A percentile compares a stretch with the other conserved stretches of the same genome.
These are phyloP conservation scores for Lipomyces japonicus DNA, from an alignment of 805 yeast genomes.

Conservation along the genomic window DNA sequence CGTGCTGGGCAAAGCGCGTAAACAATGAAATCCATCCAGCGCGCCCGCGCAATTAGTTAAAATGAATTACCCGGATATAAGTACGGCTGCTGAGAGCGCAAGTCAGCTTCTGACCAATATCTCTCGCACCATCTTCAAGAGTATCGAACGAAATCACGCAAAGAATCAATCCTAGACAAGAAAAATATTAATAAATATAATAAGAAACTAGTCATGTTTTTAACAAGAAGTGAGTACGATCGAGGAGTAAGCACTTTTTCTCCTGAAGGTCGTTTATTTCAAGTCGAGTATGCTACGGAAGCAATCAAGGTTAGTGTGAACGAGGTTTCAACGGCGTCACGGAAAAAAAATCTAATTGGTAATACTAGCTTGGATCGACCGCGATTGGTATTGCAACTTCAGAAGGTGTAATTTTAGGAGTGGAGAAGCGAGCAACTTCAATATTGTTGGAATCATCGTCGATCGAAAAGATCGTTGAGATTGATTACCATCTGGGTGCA, in stretches of 20 bases:
- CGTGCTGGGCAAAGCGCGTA: too few relatives aligned
- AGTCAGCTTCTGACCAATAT: too few relatives aligned
- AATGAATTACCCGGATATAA: too few relatives aligned
- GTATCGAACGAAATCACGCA: too few relatives aligned
- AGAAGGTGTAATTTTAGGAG: conserved; percentile 94
- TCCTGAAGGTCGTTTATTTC: conserved; percentile 97
- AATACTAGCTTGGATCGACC: conserved; percentile 70
- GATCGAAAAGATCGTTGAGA: conserved; percentile 92
- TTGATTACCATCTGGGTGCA: conserved; percentile 91
- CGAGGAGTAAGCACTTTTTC: conserved; percentile 98
- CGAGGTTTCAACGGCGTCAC: neutral
- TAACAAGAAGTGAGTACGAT: conserved; percentile 99
- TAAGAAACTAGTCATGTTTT: too few relatives aligned
- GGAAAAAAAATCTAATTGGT: neutral
- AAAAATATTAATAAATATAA: too few relatives aligned
- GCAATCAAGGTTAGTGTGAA: conserved; percentile 66
- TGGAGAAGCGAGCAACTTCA: conserved; percentile 95
- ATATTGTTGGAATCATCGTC: conserved; percentile 85
- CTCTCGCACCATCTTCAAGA: too few relatives aligned
- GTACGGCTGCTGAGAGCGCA: too few relatives aligned
- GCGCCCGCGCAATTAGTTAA: too few relatives aligned
- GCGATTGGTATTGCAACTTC: conserved; percentile 95
- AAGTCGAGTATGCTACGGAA: conserved; percentile 95
- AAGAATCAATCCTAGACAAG: too few relatives aligned
- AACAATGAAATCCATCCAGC: too few relatives aligned